These are phyloP conservation scores for Lyophyllum decastes DNA, from an alignment of 768 basidiomycete genomes.

Conservation along the genomic window DNA sequence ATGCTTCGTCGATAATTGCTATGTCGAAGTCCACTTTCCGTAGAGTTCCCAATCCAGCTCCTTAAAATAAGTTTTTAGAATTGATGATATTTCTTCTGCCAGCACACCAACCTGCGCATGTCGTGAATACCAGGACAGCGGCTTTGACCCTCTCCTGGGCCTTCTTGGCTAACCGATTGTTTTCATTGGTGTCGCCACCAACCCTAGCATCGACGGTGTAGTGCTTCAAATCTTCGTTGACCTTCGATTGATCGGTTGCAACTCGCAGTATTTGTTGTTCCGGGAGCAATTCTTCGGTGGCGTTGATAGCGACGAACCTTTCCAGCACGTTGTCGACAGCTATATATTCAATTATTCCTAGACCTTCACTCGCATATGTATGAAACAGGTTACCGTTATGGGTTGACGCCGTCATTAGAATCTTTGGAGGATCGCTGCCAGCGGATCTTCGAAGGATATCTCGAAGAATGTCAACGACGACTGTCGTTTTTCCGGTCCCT, in stretches of 20 bases:
- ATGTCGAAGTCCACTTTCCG: conserved; percentile 59
- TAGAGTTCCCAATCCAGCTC: conserved; percentile 59
- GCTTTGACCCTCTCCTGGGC: conserved; percentile 59
- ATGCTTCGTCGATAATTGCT: conserved; percentile 70
- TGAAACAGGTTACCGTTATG: conserved; percentile 50
- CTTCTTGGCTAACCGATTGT: conserved; percentile 54
- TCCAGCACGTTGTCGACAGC: conserved; percentile 74
- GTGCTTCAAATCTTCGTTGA: conserved; percentile 54
- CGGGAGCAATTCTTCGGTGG: conserved; percentile 38
- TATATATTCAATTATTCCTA: conserved; percentile 20
- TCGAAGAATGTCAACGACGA: conserved; percentile 61
- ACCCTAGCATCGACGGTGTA: conserved; percentile 68
- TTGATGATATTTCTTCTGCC: background rate
- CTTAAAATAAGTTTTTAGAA: conserved; percentile 20
- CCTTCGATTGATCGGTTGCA: conserved; percentile 65
- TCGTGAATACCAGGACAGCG: conserved; percentile 63
- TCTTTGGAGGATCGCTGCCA: conserved; percentile 38
- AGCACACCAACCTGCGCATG: conserved; percentile 50
- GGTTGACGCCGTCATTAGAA: conserved; percentile 73
- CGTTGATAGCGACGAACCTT: conserved; percentile 55
- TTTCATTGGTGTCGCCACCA: conserved; percentile 64
- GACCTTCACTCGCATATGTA: background rate
- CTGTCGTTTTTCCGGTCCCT: conserved; percentile 76
- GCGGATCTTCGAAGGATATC: conserved; percentile 34
- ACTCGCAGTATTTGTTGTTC: conserved; percentile 67